phyloP scores from a whole-genome alignment of 164 flowering plant genomes.

The Saururus chinensis region DNA sequence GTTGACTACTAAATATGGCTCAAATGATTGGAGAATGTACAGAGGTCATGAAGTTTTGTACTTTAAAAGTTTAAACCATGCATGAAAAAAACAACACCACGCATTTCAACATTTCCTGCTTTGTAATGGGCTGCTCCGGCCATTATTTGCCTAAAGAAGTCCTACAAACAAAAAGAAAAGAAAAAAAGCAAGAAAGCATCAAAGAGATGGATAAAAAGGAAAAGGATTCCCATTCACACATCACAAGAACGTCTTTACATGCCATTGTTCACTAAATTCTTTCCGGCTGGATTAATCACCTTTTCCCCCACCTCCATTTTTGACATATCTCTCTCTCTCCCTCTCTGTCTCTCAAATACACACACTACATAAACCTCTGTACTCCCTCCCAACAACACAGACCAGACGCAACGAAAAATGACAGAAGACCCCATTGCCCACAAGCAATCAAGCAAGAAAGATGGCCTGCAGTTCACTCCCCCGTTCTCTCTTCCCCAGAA shows the following conservation, averaged over 20 bases:
- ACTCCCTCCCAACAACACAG: background rate
- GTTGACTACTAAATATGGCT: too few species aligned
- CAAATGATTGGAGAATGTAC: too few species aligned
- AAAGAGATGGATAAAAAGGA: background rate
- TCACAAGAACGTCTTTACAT: background rate
- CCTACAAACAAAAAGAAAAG: too few species aligned
- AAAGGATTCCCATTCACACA: background rate
- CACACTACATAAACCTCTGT: background rate
- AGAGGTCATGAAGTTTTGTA: too few species aligned
- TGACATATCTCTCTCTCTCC: background rate
- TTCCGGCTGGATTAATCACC: background rate
- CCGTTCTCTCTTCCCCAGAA: conserved; percentile 8
- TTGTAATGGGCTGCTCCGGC: too few species aligned
- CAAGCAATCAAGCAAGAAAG: background rate
- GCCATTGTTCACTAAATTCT: background rate
- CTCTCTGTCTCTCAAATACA: background rate
- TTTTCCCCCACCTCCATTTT: background rate
- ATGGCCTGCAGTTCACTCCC: background rate
- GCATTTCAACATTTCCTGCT: too few species aligned
- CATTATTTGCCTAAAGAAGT: too few species aligned
- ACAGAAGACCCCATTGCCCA: too few species aligned
- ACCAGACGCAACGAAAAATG: too few species aligned
- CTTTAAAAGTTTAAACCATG: too few species aligned
- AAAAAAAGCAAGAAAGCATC: too few species aligned
- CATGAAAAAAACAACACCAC: too few species aligned